Conservation (phyloP, 768 basidiomycete species). For the Boletus sp. region DNA sequence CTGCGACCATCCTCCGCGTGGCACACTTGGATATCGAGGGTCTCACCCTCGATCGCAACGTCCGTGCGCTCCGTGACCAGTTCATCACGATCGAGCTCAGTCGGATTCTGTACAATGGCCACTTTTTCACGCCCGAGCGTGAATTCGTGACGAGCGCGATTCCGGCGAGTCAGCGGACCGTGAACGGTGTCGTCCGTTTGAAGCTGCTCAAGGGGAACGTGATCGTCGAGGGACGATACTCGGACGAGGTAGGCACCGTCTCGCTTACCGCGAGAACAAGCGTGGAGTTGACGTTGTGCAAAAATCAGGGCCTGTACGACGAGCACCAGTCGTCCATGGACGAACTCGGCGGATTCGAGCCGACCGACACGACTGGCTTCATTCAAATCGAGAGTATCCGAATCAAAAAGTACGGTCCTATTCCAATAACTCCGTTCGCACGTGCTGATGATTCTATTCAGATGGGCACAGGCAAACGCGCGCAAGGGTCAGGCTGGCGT, state of each 20-base stretch:
- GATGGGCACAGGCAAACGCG: conserved; percentile 86
- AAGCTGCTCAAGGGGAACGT: conserved; percentile 97
- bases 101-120: conserved; percentile 94
- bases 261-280: background rate
- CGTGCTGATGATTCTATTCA: conserved; percentile 25
- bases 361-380: conserved; percentile 92
- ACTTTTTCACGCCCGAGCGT: conserved; percentile 99
- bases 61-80: conserved; percentile 90
- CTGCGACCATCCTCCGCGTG: conserved; percentile 90
- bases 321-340: conserved; percentile 97
- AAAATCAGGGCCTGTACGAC: conserved; percentile 83
- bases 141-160: conserved; percentile 91
- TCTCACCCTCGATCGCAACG: conserved; percentile 95
- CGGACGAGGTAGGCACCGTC: conserved; percentile 60
- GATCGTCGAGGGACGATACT: conserved; percentile 86
- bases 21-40: conserved; percentile 98
- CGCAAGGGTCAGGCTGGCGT: conserved; percentile 83
- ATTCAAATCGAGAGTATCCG: conserved; percentile 97
- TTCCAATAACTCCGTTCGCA: background rate
- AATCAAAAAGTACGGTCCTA: conserved; percentile 80
- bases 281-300: background rate
- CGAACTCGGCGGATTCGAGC: conserved; percentile 97
- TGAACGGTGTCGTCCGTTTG: conserved; percentile 88
- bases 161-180: conserved; percentile 92
- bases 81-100: conserved; percentile 90